phyloP scores from a whole-genome alignment of 352 stramenopile species.

The Globisporangium nodosum region DNA sequence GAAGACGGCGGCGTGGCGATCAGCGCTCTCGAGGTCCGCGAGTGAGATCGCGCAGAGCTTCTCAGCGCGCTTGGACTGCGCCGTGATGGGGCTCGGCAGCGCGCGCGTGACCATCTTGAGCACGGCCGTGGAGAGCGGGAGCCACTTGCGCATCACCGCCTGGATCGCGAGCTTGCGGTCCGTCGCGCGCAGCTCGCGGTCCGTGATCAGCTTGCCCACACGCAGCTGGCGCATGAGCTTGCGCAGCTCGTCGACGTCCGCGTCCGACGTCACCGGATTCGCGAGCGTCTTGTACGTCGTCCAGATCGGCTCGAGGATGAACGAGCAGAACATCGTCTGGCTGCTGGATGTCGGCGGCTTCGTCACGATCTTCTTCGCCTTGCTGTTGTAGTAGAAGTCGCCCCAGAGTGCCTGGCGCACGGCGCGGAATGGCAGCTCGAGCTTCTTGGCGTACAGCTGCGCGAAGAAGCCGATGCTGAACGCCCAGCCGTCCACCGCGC shows the following conservation, averaged over 20 bases:
- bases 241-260: conserved; percentile 42
- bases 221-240: conserved; percentile 66
- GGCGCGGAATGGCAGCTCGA: conserved; percentile 51
- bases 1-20: conserved; percentile 36
- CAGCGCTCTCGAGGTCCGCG: conserved; percentile 20
- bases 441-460: conserved; percentile 62
- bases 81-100: conserved; percentile 67
- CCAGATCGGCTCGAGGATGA: conserved; percentile 91
- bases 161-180: conserved; percentile 61
- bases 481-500: conserved; percentile 89
- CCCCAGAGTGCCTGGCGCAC: conserved; percentile 88
- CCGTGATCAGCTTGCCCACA: conserved; percentile 56
- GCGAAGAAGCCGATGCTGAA: conserved; percentile 87
- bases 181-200: conserved; percentile 65
- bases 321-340: conserved; percentile 90
- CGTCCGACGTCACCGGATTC: conserved; percentile 36
- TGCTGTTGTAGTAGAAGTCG: conserved; percentile 88
- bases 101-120: conserved; percentile 88
- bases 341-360: conserved; percentile 66
- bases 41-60: conserved; percentile 57
- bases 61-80: conserved; percentile 64
- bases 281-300: conserved; percentile 71
- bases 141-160: conserved; percentile 85
- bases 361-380: conserved; percentile 87
- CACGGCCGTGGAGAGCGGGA: conserved; percentile 82